Evolutionary conservation across 2,329 filamentous ascomycete species (phyloP).

Genomic region (Apiospora rasikravindrae): DNA sequence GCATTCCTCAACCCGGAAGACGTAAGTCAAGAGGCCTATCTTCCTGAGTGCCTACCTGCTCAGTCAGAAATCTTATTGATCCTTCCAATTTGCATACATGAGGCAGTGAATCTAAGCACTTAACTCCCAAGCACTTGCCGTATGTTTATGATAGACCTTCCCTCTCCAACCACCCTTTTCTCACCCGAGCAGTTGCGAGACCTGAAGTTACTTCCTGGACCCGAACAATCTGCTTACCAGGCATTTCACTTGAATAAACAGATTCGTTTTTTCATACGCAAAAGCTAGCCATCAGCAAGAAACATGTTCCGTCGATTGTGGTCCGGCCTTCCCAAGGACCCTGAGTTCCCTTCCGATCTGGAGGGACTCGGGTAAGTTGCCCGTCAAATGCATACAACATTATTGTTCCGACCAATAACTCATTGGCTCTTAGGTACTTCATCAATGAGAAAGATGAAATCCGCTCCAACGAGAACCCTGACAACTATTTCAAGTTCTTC

Average conservation of each 20-base stretch:
- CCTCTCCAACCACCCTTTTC: background rate
- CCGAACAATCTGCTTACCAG: background rate
- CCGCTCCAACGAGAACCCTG: conserved; percentile 69
- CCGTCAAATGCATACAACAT: background rate
- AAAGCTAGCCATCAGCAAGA: background rate
- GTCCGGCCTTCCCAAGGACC: conserved; percentile 73
- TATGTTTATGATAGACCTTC: background rate
- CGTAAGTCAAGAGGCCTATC: background rate
- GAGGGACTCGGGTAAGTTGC: conserved; percentile 71
- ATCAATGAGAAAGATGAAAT: conserved; percentile 78
- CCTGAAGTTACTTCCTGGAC: background rate
- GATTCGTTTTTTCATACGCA: background rate
- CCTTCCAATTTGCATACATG: background rate
- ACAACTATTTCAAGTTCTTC: conserved; percentile 76
- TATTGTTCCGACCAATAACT: background rate
- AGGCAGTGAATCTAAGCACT: background rate
- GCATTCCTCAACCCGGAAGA: background rate
- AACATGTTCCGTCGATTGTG: conserved; percentile 78
- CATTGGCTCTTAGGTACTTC: conserved; percentile 66
- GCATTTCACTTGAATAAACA: background rate
- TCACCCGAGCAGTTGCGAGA: background rate
- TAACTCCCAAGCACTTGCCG: background rate
- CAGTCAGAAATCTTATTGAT: background rate
- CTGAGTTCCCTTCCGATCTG: conserved; percentile 68
- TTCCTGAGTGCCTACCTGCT: background rate